phyloP scores from a whole-genome alignment of 495 filamentous ascomycete genomes.

The Diplogelasinospora grovesii region DNA sequence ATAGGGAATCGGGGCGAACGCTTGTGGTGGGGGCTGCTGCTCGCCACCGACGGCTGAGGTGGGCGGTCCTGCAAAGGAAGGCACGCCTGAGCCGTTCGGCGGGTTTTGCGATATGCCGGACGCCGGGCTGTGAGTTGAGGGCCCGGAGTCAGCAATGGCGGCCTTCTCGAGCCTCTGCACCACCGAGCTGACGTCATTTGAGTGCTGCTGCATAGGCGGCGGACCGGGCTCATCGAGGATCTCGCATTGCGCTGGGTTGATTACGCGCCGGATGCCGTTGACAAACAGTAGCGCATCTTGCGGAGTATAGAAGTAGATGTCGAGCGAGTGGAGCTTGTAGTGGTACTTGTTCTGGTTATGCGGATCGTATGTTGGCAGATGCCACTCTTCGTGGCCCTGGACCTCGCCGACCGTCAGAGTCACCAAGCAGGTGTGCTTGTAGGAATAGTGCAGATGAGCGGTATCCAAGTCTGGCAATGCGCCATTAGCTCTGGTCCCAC shows the following conservation, averaged over 20 bases:
- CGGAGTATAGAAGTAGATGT: constrained; percentile 84
- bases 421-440: constrained; percentile 69
- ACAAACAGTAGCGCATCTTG: constrained; percentile 71
- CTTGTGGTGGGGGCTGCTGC: constrained; percentile 35
- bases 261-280: constrained; percentile 52
- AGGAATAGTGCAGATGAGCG: constrained; percentile 62
- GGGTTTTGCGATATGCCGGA: constrained; percentile 39
- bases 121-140: constrained; percentile 17
- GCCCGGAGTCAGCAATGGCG: constrained; percentile 47
- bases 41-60: constrained; percentile 24
- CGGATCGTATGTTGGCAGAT: constrained; percentile 64
- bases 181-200: constrained; percentile 68
- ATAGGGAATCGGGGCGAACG: constrained; percentile 71
- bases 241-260: constrained; percentile 54
- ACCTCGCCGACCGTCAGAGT: constrained; percentile 66
- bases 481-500: constrained; percentile 7
- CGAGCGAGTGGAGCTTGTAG: constrained; percentile 72
- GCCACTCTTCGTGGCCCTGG: constrained; percentile 58
- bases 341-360: constrained; percentile 63
- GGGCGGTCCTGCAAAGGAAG: constrained; percentile 35
- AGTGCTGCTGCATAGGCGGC: constrained; percentile 33
- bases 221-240: constrained; percentile 50
- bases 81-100: constrained; percentile 23
- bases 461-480: constrained; percentile 50
- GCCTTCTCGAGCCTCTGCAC: constrained; percentile 80